Conservation (phyloP, 148 eudicot genomes). For the Heliamphora exappendiculata region DNA sequence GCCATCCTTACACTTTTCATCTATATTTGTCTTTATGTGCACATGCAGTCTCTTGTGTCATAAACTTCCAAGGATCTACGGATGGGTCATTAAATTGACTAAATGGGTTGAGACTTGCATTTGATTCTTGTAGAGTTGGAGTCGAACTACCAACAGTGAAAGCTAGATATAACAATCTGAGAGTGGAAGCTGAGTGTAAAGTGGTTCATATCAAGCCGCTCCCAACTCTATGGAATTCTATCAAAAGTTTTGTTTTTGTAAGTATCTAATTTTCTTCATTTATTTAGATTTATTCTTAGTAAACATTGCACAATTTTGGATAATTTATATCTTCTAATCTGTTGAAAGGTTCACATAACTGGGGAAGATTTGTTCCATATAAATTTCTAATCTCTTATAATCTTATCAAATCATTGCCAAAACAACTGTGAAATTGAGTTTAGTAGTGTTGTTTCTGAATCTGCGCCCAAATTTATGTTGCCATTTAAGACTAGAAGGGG, state of each 20-base stretch:
- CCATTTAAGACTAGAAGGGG: not conserved
- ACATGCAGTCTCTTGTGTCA: not conserved
- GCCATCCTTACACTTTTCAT: no score
- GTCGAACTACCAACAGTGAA: conserved; percentile 58
- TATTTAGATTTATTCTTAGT: no score
- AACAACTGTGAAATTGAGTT: not conserved
- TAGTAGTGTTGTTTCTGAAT: not conserved
- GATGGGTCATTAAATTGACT: no score
- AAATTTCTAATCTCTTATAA: not conserved
- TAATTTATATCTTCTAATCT: not conserved
- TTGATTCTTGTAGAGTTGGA: conserved; percentile 51
- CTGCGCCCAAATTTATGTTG: not conserved
- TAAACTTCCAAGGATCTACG: not conserved
- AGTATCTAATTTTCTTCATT: conserved; percentile 13
- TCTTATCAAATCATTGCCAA: not conserved
- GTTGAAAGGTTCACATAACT: not conserved
- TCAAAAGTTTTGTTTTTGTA: conserved; percentile 51
- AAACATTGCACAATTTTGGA: not conserved
- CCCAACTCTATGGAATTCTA: conserved; percentile 82
- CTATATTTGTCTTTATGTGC: not conserved
- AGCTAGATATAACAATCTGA: conserved; percentile 54
- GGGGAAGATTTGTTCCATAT: not conserved
- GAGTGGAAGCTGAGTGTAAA: conserved; percentile 59
- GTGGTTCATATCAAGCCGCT: conserved; percentile 84
- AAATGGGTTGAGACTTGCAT: not conserved